Conservation (phyloP, 345 rosid genomes). For the Ailanthus altissimus region DNA sequence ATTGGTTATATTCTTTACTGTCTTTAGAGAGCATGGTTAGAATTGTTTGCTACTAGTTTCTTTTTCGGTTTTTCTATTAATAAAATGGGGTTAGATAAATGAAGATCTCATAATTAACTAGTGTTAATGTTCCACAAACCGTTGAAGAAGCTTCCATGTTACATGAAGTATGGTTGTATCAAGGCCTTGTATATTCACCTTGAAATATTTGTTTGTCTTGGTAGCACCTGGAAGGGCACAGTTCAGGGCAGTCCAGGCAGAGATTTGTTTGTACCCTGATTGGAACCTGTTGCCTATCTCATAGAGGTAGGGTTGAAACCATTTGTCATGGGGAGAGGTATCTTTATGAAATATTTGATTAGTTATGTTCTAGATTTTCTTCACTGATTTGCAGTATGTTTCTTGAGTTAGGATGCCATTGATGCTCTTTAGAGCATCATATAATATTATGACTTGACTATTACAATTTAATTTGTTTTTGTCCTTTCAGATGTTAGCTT, state of each 20-base stretch:
- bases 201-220: constrained; percentile 38
- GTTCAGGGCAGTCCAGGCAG: constrained; percentile 42
- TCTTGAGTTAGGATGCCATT: constrained; percentile 7
- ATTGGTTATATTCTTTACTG: neutral
- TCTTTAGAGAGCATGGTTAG: neutral
- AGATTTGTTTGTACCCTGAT: constrained; percentile 39
- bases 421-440: constrained; percentile 5
- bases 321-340: constrained; percentile 26
- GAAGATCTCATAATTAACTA: neutral
- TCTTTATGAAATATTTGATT: constrained; percentile 12
- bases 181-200: constrained; percentile 25
- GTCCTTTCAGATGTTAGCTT: constrained; percentile 69
- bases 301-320: constrained; percentile 44
- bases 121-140: neutral
- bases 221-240: constrained; percentile 38
- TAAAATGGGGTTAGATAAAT: neutral
- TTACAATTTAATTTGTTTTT: constrained; percentile 7
- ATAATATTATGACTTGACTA: neutral
- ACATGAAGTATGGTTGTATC: constrained; percentile 1
- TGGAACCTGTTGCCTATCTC: constrained; percentile 61
- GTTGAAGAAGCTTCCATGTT: neutral
- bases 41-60: neutral
- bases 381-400: neutral
- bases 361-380: constrained; percentile 10
- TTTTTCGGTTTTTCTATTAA: neutral